phyloP scores from a whole-genome alignment of 257 asterid genomes.

The Nyctanthes arbortristis region DNA sequence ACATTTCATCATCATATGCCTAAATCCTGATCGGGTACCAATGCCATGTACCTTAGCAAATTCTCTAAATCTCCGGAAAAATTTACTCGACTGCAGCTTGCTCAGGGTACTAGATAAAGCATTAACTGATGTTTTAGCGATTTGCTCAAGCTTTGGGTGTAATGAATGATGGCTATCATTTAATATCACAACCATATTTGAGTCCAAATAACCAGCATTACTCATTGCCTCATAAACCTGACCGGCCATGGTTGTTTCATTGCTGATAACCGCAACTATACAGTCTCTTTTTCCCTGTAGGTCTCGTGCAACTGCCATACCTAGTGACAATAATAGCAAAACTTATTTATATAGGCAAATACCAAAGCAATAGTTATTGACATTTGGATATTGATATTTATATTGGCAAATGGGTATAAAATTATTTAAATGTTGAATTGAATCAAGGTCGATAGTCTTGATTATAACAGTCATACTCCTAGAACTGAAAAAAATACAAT shows the following conservation, averaged over 20 bases:
- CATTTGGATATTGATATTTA: too few relatives aligned
- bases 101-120: slow-evolving; percentile 65
- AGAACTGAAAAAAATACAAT: not conserved
- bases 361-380: too few relatives aligned
- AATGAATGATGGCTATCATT: slow-evolving; percentile 73
- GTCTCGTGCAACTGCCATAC: slow-evolving; percentile 95
- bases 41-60: slow-evolving; percentile 68
- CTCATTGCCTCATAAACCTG: slow-evolving; percentile 96
- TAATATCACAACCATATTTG: slow-evolving; percentile 81
- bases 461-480: not conserved
- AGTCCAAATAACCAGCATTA: slow-evolving; percentile 89
- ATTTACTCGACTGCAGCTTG: slow-evolving; percentile 84
- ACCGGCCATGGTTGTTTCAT: slow-evolving; percentile 84
- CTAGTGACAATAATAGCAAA: slow-evolving; percentile 32
- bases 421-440: slow-evolving; percentile 2
- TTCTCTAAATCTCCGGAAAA: slow-evolving; percentile 75
- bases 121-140: slow-evolving; percentile 64
- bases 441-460: not conserved
- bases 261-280: slow-evolving; percentile 82
- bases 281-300: slow-evolving; percentile 77
- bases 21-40: not conserved
- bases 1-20: not conserved
- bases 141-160: slow-evolving; percentile 72
- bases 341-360: too few relatives aligned
- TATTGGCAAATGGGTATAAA: not conserved